Evolutionary conservation across 768 basidiomycete genomes (phyloP).

Genomic region (Lactarius sanguifluus): DNA sequence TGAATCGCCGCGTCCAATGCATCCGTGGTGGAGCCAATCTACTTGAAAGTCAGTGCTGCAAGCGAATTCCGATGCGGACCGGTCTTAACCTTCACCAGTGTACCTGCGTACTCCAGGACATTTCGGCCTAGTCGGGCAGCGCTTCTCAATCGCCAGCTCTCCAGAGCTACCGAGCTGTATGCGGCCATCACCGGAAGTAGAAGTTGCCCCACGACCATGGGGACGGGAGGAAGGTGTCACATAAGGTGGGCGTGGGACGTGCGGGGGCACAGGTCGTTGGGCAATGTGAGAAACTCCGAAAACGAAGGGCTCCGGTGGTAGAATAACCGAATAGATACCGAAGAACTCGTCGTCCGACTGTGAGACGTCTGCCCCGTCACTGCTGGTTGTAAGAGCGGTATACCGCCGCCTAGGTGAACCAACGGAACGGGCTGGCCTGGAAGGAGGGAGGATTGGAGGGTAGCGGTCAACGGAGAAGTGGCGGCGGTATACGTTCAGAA

Average conservation of each 20-base stretch:
- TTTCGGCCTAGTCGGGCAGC: constrained; percentile 24
- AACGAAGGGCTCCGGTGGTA: constrained; percentile 65
- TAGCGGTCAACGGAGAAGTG: not conserved
- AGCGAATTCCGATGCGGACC: not conserved
- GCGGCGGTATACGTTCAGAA: not conserved
- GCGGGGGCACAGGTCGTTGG: constrained; percentile 53
- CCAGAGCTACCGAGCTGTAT: constrained; percentile 20
- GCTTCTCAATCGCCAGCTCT: constrained; percentile 23
- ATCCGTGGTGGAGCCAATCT: constrained; percentile 76
- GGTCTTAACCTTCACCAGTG: constrained; percentile 26
- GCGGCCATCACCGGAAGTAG: constrained; percentile 13
- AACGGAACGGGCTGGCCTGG: not conserved
- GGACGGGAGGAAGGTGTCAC: constrained; percentile 29
- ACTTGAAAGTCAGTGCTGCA: constrained; percentile 18
- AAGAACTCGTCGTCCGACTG: constrained; percentile 33
- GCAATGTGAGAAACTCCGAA: constrained; percentile 64
- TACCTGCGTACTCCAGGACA: constrained; percentile 27
- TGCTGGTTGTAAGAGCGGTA: not conserved
- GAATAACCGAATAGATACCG: constrained; percentile 57
- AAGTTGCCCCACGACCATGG: not conserved
- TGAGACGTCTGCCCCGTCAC: not conserved
- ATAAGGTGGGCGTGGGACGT: constrained; percentile 59
- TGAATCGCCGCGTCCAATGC: constrained; percentile 73
- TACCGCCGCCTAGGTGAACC: not conserved
- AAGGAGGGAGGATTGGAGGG: not conserved